Evolutionary conservation across 805 yeast species (phyloP), one percentile per base, ranked within the genome.

Genomic region (Teunomyces aglyptinius): DNA sequence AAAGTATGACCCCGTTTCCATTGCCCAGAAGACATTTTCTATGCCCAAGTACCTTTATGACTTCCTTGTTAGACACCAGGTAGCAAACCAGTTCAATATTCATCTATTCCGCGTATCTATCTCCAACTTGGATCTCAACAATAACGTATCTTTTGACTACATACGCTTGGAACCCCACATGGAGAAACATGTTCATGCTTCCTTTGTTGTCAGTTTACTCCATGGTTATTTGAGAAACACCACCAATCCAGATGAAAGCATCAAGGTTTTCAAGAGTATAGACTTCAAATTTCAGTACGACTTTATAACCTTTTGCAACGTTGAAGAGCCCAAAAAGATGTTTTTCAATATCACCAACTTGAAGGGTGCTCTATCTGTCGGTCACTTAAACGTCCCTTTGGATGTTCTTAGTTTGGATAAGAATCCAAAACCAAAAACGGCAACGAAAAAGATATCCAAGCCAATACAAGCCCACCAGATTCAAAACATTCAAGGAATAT

Each of bases 21-120:
- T 36, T 12, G 39, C 28, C 15, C 16, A 36, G 24, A 36, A 36
- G 28, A 36, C 39, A 20, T 36, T 36, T 19, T 36, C 39, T 4
- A 20, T 36, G 27, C 60, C 65, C 12, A 58, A 58, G 31, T 36
- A 48, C 16, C 16, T 63, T 5, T 55, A 58, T 41, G 63, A 65
- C 33, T 31, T 51, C 8, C 12, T 56, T 10, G 46, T 58, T 15
- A 39, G 51, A 8, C 53, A 57, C 28, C 53, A 55, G 29, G 36
- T 65, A 5, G 24, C 63, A 18, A 64, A 63, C 48, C 59, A 56
- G 24, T 40, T 64, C 42, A 59, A 59, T 31, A 52, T 65, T 26
- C 63, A 63, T 42, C 20, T 65, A 6, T 56, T 54, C 26, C 45
- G 61, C 26, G 44, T 51, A 16, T 20, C 42, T 20, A 15, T 44